These are phyloP conservation scores for Wickerhamiella nectarea DNA, from an alignment of 805 yeast species.

Conservation along the genomic window DNA sequence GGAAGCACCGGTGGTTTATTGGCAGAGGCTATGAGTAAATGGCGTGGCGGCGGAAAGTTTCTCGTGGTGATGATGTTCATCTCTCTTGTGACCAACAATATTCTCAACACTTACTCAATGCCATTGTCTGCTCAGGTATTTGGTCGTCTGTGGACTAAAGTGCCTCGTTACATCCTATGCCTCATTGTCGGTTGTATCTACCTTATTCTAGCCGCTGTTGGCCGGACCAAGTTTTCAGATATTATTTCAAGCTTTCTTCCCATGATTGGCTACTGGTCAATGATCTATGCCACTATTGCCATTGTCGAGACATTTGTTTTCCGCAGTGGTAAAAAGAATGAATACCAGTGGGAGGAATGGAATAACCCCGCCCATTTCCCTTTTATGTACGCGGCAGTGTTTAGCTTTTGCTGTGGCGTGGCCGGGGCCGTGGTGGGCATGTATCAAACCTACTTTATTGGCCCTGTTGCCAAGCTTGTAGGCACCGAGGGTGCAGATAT, in stretches of 20 bases:
- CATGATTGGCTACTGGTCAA: conserved; percentile 85
- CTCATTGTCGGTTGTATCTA: conserved; percentile 48
- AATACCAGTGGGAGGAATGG: conserved; percentile 68
- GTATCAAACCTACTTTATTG: conserved; percentile 76
- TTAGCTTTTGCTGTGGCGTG: conserved; percentile 54
- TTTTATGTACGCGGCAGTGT: conserved; percentile 55
- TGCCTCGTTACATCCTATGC: conserved; percentile 73
- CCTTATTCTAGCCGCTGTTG: conserved; percentile 60
- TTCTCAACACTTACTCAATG: conserved; percentile 67
- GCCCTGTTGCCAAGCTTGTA: conserved; percentile 51
- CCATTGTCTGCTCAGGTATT: conserved; percentile 62
- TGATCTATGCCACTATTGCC: conserved; percentile 60
- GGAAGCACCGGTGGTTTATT: conserved; percentile 69
- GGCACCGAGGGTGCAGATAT: conserved; percentile 67
- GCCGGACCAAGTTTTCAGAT: conserved; percentile 55
- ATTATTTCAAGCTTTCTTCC: conserved; percentile 74
- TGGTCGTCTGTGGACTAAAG: conserved; percentile 34
- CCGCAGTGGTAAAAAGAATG: conserved; percentile 31
- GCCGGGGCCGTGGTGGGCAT: conserved; percentile 78
- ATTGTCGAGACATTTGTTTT: conserved; percentile 62
- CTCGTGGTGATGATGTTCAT: conserved; percentile 54
- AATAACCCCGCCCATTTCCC: conserved; percentile 47
- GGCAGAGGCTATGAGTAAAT: conserved; percentile 46
- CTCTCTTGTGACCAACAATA: conserved; percentile 69
- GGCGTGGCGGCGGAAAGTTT: conserved; percentile 72